phyloP scores from a whole-genome alignment of 106 monocot species.

The Platanthera guangdongensis region DNA sequence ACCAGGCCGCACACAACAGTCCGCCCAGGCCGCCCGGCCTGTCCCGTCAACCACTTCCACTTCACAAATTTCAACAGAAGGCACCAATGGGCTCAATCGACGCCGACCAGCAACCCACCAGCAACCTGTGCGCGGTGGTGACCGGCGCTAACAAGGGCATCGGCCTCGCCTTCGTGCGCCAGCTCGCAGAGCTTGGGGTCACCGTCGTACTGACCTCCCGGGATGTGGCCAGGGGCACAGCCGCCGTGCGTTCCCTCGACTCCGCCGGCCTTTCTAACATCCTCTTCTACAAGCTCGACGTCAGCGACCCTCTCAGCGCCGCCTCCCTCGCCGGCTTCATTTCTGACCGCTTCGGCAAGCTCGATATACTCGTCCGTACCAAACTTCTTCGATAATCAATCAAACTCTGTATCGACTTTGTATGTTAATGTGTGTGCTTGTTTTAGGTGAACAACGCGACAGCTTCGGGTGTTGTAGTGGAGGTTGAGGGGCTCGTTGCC shows the following conservation, averaged over 20 bases:
- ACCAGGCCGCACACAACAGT: too few relatives aligned
- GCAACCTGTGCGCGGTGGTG: slow-evolving; percentile 38
- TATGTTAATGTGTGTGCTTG: background rate
- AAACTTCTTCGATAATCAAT: too few relatives aligned
- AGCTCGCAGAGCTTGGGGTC: slow-evolving; percentile 37
- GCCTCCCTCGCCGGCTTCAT: slow-evolving; percentile 28
- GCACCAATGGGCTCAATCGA: background rate
- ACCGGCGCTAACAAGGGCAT: slow-evolving; percentile 78
- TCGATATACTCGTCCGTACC: slow-evolving; percentile 47
- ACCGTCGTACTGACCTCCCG: slow-evolving; percentile 50
- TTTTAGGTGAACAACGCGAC: slow-evolving; percentile 57
- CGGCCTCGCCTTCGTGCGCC: slow-evolving; percentile 42
- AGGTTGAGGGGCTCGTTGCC: slow-evolving; percentile 34
- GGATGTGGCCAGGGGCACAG: slow-evolving; percentile 27
- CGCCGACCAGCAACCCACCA: background rate
- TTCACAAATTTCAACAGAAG: too few relatives aligned
- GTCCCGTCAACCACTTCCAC: too few relatives aligned
- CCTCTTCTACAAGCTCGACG: slow-evolving; percentile 45
- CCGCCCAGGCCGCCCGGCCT: too few relatives aligned
- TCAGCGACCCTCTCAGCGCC: slow-evolving; percentile 23
- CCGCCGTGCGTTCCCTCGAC: slow-evolving; percentile 31
- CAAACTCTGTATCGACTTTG: background rate
- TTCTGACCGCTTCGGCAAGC: slow-evolving; percentile 32
- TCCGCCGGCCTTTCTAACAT: slow-evolving; percentile 23
- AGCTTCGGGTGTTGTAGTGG: slow-evolving; percentile 28